A percentile compares a stretch with the other conserved stretches of the same genome.
These are phyloP conservation scores for Mycena chlorophos DNA, from an alignment of 768 basidiomycete species.

Conservation along the genomic window DNA sequence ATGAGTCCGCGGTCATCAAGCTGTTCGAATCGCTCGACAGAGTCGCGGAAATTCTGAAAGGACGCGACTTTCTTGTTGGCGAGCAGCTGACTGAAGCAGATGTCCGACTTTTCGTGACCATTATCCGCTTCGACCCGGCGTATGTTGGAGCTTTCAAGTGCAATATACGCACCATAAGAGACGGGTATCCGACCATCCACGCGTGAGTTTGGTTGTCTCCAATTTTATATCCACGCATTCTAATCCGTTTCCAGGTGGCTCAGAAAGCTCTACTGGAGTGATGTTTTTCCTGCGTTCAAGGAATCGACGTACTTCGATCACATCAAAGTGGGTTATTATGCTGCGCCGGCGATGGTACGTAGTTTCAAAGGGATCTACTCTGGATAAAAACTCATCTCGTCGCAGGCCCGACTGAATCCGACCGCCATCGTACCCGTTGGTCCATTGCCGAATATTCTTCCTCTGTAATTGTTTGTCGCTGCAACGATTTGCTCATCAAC, in stretches of 20 bases:
- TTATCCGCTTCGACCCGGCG: constrained; percentile 82
- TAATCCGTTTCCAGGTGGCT: constrained; percentile 55
- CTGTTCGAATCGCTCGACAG: constrained; percentile 81
- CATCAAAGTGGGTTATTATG: constrained; percentile 77
- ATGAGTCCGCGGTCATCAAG: constrained; percentile 70
- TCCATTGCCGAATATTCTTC: constrained; percentile 9
- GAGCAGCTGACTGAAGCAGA: constrained; percentile 81
- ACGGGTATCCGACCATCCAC: constrained; percentile 85
- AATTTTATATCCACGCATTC: background rate
- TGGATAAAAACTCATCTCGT: too few species aligned
- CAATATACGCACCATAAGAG: constrained; percentile 81
- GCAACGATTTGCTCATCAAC: too few species aligned
- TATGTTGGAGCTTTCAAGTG: constrained; percentile 95
- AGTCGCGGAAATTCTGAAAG: constrained; percentile 72
- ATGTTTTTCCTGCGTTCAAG: constrained; percentile 69
- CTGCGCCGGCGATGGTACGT: constrained; percentile 53
- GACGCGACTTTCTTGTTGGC: constrained; percentile 85
- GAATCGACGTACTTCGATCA: constrained; percentile 87
- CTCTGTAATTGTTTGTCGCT: constrained; percentile 6
- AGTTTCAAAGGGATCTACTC: background rate
- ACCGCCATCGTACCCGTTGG: constrained; percentile 10
- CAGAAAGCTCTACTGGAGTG: constrained; percentile 89
- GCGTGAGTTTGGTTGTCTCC: constrained; percentile 39
- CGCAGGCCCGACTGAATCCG: constrained; percentile 8
- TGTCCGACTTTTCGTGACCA: constrained; percentile 73